Evolutionary conservation across 805 yeast species (phyloP), one percentile per base, ranked within the genome.

Genomic region (Saturnispora ahearnii): DNA sequence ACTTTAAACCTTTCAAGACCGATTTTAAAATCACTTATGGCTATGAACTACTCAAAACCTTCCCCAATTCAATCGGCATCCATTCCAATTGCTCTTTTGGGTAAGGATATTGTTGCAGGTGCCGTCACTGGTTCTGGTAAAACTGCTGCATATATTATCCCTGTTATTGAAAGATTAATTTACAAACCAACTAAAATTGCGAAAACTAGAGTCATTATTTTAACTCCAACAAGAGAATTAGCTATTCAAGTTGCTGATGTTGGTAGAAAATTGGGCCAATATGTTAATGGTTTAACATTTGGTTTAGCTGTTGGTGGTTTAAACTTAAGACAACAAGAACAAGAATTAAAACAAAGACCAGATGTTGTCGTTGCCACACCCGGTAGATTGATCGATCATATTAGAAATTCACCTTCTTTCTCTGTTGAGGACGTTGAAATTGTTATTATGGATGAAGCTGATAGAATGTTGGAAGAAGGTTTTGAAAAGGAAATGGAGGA

Each of bases 41-140:
- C 81, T 31, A 72, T 93, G 36, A 95, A 95, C 6, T 93, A 90
- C 64, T 63, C 80, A n/a, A 78, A 76, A 45, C 99, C 99, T 7
- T 85, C 97, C 0, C 96, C 96, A 12, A 87, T 93, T 70, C 99
- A 93, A 71, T 74, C 90, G 53, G 86, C 96, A 0, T 80, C 95
- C 8, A 90, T 93, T 54, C 99, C 99, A 12, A 81, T 91, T 51
- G 96, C 96, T 1, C 73, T 93, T 38, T 65, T 87, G 54, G 99
- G 99, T 60, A 91, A 87, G 63, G 99, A 93, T 68, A 81, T 93
- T 46, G 96, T 93, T 60, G 99, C 98, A 15, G 98, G 98, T 73
- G 99, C 99, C 33, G 96, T 87, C 24, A 93, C 99, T 4, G 99
- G 99, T 72, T 91, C 98, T 21, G 99, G 99, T 77, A 93, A 93